Evolutionary conservation across 208 protist species (phyloP).

Genomic region (Crithidia mellificae): DNA sequence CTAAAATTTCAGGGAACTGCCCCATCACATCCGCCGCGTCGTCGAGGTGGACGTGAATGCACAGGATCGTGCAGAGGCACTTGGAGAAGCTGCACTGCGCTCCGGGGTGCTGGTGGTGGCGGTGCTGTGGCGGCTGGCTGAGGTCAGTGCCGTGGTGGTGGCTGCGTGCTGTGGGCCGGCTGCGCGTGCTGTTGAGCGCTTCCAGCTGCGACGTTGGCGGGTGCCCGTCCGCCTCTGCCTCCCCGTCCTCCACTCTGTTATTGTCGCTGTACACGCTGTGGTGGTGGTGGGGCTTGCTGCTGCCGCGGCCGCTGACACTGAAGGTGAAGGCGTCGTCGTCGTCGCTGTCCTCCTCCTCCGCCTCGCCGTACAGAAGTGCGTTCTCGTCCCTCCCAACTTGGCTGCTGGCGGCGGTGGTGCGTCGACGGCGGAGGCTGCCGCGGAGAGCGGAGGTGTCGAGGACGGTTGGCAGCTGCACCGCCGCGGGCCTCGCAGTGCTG

Average conservation of each 20-base stretch:
- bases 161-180: background rate
- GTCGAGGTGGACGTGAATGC: conserved; percentile 26
- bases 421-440: too few relatives aligned
- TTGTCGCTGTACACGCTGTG: too few relatives aligned
- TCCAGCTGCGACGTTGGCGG: too few relatives aligned
- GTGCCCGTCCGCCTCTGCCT: too few relatives aligned
- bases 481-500: background rate
- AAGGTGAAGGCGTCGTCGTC: too few relatives aligned
- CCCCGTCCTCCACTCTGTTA: too few relatives aligned
- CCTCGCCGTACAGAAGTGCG: too few relatives aligned
- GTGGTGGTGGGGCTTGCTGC: too few relatives aligned
- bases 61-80: conserved; percentile 34
- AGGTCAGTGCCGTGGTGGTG: too few relatives aligned
- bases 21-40: conserved; percentile 2
- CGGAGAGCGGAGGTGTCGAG: background rate
- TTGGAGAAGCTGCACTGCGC: conserved; percentile 31
- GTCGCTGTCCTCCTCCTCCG: too few relatives aligned
- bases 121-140: background rate
- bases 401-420: background rate
- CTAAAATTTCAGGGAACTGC: conserved; percentile 32
- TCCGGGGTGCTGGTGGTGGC: too few relatives aligned
- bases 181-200: background rate
- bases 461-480: background rate
- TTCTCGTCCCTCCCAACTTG: background rate
- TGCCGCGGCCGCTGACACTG: too few relatives aligned